These are phyloP conservation scores for Tremella fuciformis DNA, from an alignment of 768 basidiomycete species.

Conservation along the genomic window DNA sequence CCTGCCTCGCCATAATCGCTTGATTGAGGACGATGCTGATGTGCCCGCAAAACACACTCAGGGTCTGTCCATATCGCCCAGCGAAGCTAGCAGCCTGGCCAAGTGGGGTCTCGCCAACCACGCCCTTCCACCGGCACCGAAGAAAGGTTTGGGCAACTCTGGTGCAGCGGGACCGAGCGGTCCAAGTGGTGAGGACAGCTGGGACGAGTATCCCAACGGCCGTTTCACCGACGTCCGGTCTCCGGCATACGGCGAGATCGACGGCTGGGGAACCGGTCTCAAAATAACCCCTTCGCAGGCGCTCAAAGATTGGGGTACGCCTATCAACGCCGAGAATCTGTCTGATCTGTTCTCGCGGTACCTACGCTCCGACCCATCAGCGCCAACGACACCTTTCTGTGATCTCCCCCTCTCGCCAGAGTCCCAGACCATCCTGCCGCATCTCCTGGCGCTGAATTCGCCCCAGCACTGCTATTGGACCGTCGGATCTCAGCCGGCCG, in stretches of 20 bases:
- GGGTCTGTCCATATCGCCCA: conserved; percentile 56
- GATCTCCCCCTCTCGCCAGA: conserved; percentile 75
- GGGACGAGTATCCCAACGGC: conserved; percentile 54
- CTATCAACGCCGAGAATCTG: conserved; percentile 65
- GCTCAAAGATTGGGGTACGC: conserved; percentile 72
- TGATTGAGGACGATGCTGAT: conserved; percentile 47
- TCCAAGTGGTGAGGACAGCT: conserved; percentile 45
- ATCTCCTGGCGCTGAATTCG: conserved; percentile 71
- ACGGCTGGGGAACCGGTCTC: conserved; percentile 52
- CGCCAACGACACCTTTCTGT: conserved; percentile 83
- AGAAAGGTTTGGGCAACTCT: conserved; percentile 35
- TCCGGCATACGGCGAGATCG: conserved; percentile 54
- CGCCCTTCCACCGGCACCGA: conserved; percentile 36
- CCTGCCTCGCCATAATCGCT: conserved; percentile 46
- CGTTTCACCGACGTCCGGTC: conserved; percentile 52
- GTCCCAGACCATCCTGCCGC: conserved; percentile 71
- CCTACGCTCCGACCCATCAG: conserved; percentile 65
- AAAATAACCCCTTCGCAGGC: conserved; percentile 58
- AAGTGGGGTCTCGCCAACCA: conserved; percentile 46
- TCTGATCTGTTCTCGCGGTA: conserved; percentile 76
- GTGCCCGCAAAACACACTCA: conserved; percentile 5
- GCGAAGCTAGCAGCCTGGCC: conserved; percentile 43
- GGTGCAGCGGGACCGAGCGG: conserved; percentile 30
- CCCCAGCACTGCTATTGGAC: conserved; percentile 79
- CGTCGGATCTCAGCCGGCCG: conserved; percentile 90